Evolutionary conservation across 2,329 filamentous ascomycete genomes (phyloP).

Genomic region (Trichophyton mentagrophytes): DNA sequence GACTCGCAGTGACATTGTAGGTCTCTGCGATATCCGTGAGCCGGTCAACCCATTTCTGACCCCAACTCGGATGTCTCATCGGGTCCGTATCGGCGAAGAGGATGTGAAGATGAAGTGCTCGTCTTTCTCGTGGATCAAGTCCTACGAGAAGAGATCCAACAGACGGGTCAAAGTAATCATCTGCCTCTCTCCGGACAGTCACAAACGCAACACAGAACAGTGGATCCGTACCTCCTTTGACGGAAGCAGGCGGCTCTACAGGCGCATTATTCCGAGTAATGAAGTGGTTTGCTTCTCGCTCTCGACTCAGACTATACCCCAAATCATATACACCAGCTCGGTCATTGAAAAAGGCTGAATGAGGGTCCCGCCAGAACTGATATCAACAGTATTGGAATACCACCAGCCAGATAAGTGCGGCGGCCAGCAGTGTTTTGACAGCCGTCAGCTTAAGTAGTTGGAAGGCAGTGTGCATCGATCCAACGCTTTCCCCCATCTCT

Average conservation of each 20-base stretch:
- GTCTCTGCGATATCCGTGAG: conserved; percentile 13
- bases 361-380: conserved; percentile 19
- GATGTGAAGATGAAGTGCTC: conserved; percentile 15
- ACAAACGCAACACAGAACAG: conserved; percentile 17
- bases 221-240: conserved; percentile 7
- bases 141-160: conserved; percentile 18
- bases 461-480: background rate
- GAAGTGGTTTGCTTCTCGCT: conserved; percentile 16
- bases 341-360: conserved; percentile 20
- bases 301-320: conserved; percentile 19
- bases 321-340: conserved; percentile 16
- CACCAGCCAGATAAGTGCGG: conserved; percentile 12
- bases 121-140: conserved; percentile 15
- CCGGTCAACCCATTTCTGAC: conserved; percentile 16
- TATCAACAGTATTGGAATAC: conserved; percentile 15
- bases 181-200: conserved; percentile 16
- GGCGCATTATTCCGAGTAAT: conserved; percentile 15
- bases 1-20: conserved; percentile 15
- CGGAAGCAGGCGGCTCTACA: conserved; percentile 6
- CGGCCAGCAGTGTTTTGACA: conserved; percentile 7
- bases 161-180: conserved; percentile 19
- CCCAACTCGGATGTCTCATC: conserved; percentile 17
- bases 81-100: conserved; percentile 19
- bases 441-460: conserved; percentile 19
- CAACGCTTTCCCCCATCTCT: background rate